Percentiles rank a stretch among this genome's conserved stretches.
phyloP scores from a whole-genome alignment of 441 rosid genomes.

The Eutrema salsugineum region DNA sequence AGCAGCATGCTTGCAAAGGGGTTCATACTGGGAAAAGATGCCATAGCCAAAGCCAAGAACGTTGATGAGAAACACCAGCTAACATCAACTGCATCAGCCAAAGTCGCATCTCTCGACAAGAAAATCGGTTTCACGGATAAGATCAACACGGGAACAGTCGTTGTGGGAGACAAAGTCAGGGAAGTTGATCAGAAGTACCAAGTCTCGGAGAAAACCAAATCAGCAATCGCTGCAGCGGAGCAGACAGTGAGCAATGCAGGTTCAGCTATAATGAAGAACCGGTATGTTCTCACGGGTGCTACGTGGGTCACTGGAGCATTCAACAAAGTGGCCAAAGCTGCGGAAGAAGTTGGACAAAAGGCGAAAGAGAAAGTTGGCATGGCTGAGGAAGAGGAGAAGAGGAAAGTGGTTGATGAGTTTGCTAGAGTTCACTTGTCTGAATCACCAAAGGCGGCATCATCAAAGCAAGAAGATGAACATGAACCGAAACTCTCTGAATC shows the following conservation, averaged over 20 bases:
- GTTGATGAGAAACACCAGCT: constrained; percentile 82
- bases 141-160: constrained; percentile 61
- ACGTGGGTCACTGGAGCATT: constrained; percentile 85
- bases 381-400: constrained; percentile 61
- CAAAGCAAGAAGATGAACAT: background rate
- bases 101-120: constrained; percentile 73
- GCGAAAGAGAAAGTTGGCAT: constrained; percentile 73
- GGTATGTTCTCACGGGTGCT: constrained; percentile 63
- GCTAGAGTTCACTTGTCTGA: constrained; percentile 64
- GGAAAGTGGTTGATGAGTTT: constrained; percentile 70
- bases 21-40: constrained; percentile 78
- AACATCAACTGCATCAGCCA: constrained; percentile 74
- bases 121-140: constrained; percentile 80
- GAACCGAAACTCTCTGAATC: background rate
- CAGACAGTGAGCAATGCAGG: constrained; percentile 77
- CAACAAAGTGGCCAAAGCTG: constrained; percentile 77
- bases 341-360: constrained; percentile 88
- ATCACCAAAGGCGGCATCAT: constrained; percentile 48
- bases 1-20: constrained; percentile 91
- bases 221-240: constrained; percentile 82
- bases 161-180: constrained; percentile 73
- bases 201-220: constrained; percentile 85
- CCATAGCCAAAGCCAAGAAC: constrained; percentile 72
- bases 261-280: constrained; percentile 81
- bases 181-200: constrained; percentile 89